Evolutionary conservation across 805 yeast species (phyloP).

Genomic region (Grigorovia yakushimaensis): DNA sequence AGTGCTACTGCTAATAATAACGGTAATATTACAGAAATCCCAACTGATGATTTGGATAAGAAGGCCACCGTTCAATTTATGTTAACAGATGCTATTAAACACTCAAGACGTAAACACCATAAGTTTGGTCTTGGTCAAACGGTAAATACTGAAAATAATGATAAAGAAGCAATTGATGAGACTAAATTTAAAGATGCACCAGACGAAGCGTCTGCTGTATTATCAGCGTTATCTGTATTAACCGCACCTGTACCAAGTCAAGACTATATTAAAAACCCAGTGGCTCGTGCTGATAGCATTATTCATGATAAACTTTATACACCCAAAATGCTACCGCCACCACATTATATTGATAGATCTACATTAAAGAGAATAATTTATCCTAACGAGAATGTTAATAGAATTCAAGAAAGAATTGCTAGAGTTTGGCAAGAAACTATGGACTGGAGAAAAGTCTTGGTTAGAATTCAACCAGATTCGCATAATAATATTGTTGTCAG

Average conservation of each 20-base stretch:
- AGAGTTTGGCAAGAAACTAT: slow-evolving; percentile 73
- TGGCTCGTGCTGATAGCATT: slow-evolving; percentile 51
- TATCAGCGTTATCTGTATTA: slow-evolving; percentile 67
- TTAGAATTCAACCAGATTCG: slow-evolving; percentile 78
- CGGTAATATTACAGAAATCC: slow-evolving; percentile 13
- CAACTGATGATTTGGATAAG: slow-evolving; percentile 19
- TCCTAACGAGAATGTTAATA: slow-evolving; percentile 25
- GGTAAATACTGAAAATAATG: slow-evolving; percentile 1
- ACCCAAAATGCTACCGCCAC: slow-evolving; percentile 56
- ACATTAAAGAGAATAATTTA: slow-evolving; percentile 22
- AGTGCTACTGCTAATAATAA: neutral
- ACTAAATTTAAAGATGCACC: slow-evolving; percentile 33
- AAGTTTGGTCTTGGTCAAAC: slow-evolving; percentile 22
- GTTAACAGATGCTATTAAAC: slow-evolving; percentile 18
- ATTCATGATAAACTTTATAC: slow-evolving; percentile 73
- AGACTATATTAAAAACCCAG: slow-evolving; percentile 60
- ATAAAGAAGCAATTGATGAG: slow-evolving; percentile 4
- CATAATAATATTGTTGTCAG: slow-evolving; percentile 87
- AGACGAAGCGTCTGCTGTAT: slow-evolving; percentile 68
- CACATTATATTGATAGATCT: slow-evolving; percentile 29
- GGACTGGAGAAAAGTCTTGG: slow-evolving; percentile 86
- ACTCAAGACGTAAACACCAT: slow-evolving; percentile 7
- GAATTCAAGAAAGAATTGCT: slow-evolving; percentile 62
- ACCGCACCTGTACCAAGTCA: slow-evolving; percentile 72
- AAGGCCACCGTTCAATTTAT: slow-evolving; percentile 22